Conservation (phyloP, 208 protist genomes). For the Angomonas deanei region DNA sequence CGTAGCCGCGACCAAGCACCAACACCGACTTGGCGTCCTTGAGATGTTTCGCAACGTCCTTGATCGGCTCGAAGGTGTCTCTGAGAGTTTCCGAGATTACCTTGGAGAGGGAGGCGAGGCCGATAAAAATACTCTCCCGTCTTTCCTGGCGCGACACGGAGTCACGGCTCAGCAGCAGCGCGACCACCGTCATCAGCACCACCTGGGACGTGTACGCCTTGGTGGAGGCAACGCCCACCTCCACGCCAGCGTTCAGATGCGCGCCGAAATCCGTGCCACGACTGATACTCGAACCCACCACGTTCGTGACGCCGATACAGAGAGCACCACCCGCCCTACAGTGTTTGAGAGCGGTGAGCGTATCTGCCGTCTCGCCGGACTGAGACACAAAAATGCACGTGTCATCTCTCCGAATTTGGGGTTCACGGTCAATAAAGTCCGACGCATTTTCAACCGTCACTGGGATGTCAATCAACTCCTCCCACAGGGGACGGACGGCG, state of each 20-base stretch:
- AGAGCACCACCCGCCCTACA: conserved; percentile 70
- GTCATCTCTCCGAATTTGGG: conserved; percentile 80
- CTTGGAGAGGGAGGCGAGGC: conserved; percentile 45
- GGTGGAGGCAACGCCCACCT: conserved; percentile 95
- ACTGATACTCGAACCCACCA: conserved; percentile 88
- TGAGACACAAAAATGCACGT: conserved; percentile 91
- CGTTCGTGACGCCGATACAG: conserved; percentile 92
- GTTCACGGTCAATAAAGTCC: conserved; percentile 89
- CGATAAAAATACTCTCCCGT: conserved; percentile 62
- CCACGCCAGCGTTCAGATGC: conserved; percentile 90
- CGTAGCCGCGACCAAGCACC: conserved; percentile 90
- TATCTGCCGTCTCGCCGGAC: conserved; percentile 95
- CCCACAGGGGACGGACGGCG: conserved; percentile 82
- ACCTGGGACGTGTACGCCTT: conserved; percentile 97
- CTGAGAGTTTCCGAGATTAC: conserved; percentile 62
- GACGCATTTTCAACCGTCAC: conserved; percentile 87
- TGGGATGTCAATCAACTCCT: conserved; percentile 88
- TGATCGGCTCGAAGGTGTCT: conserved; percentile 35
- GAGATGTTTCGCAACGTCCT: conserved; percentile 62
- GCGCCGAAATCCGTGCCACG: conserved; percentile 82
- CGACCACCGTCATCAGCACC: conserved; percentile 85
- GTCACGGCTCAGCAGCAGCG: conserved; percentile 80
- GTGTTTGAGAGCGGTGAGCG: conserved; percentile 80
- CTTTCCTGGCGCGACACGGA: conserved; percentile 29
- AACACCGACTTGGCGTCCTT: conserved; percentile 55